Conservation (phyloP, 2,329 filamentous ascomycete species). For the Fusarium sp. region DNA sequence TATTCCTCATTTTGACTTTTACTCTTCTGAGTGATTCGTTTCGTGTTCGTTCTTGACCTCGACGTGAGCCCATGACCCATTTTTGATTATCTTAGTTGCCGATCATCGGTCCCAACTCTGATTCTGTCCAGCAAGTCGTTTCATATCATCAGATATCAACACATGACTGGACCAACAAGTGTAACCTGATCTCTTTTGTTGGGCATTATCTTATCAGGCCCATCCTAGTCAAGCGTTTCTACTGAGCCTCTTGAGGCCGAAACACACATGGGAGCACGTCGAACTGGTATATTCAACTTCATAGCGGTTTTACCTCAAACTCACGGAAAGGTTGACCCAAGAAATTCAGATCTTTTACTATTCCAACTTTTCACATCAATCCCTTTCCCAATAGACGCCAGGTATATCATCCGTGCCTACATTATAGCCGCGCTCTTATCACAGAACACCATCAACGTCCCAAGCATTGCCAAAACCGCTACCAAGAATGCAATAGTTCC, state of each 20-base stretch:
- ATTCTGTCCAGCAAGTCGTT: not conserved
- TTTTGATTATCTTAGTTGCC: conserved; percentile 31
- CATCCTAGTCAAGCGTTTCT: not conserved
- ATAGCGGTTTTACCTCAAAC: not conserved
- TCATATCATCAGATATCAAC: not conserved
- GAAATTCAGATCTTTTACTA: conserved; percentile 8
- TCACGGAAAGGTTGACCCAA: not conserved
- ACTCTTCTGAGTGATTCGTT: conserved; percentile 2
- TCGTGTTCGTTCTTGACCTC: conserved; percentile 18
- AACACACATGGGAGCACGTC: not conserved
- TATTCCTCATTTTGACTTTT: conserved; percentile 4
- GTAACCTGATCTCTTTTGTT: not conserved
- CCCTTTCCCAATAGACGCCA: conserved; percentile 20
- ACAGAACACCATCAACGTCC: conserved; percentile 12
- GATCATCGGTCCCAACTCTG: conserved; percentile 8
- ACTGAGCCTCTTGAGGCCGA: not conserved
- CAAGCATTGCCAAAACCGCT: not conserved
- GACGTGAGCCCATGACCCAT: conserved; percentile 22
- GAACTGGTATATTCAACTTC: not conserved
- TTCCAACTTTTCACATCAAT: conserved; percentile 27
- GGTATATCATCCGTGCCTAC: conserved; percentile 33
- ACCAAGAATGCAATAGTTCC: not conserved
- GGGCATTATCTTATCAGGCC: not conserved
- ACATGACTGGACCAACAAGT: not conserved
- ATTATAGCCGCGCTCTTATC: conserved; percentile 4